Conservation (phyloP, 108 stramenopile species). For the Nitzschia inconspicua region DNA sequence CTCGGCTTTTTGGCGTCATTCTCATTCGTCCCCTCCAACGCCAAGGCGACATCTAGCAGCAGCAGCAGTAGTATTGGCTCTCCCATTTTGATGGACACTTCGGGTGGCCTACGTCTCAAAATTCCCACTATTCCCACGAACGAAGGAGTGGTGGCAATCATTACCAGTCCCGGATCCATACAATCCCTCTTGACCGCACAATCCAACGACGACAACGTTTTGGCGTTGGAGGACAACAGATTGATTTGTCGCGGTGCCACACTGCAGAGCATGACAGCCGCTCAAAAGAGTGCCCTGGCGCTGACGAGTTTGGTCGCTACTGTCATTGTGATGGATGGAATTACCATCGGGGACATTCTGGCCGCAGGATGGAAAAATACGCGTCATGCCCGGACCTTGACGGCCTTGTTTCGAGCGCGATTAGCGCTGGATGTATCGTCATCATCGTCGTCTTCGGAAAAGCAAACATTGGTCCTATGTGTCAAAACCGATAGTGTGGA, state of each 20-base stretch:
- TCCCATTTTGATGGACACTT: constrained; percentile 60
- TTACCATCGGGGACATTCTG: constrained; percentile 72
- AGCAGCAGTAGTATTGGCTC: too few relatives aligned
- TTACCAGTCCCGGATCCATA: constrained; percentile 69
- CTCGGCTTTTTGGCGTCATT: too few relatives aligned
- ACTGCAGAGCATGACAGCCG: constrained; percentile 30
- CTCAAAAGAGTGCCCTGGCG: constrained; percentile 51
- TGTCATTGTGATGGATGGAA: constrained; percentile 61
- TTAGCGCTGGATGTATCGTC: constrained; percentile 4
- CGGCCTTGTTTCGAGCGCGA: constrained; percentile 62
- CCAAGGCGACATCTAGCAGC: too few relatives aligned
- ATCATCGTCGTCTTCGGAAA: background rate
- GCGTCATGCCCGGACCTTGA: constrained; percentile 71
- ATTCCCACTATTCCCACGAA: constrained; percentile 29
- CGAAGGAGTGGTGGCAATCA: constrained; percentile 54
- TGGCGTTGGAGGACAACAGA: background rate
- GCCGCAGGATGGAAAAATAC: constrained; percentile 54
- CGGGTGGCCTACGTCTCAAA: constrained; percentile 47
- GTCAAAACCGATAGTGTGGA: constrained; percentile 31
- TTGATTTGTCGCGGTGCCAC: constrained; percentile 50
- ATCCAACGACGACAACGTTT: too few relatives aligned
- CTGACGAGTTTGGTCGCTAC: constrained; percentile 49
- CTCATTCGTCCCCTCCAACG: too few relatives aligned
- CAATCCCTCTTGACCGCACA: too few relatives aligned
- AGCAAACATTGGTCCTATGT: constrained; percentile 50